phyloP scores from a whole-genome alignment of 176 grass and related monocot genomes.

The Triticum monococcum region DNA sequence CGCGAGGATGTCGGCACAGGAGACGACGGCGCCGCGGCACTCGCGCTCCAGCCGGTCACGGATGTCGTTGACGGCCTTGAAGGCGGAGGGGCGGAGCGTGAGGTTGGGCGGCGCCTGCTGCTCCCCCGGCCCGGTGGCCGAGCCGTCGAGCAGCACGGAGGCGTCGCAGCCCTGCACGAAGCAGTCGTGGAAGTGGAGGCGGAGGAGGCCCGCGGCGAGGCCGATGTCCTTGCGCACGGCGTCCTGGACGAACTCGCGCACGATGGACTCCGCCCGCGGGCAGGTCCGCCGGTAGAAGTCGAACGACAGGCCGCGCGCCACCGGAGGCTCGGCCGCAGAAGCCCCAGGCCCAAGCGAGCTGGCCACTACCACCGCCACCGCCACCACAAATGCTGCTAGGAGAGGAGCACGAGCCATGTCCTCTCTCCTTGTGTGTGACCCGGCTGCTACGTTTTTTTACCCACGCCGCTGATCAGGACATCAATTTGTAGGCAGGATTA shows the following conservation, averaged over 20 bases:
- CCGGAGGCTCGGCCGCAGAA: background rate
- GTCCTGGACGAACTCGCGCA: background rate
- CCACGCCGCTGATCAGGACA: too few species aligned
- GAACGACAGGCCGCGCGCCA: conserved; percentile 41
- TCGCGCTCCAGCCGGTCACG: conserved; percentile 21
- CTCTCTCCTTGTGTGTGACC: too few species aligned
- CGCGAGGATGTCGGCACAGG: background rate
- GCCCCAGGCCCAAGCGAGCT: too few species aligned
- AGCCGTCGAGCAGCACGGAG: conserved; percentile 50
- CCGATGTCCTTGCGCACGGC: conserved; percentile 43
- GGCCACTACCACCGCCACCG: too few species aligned
- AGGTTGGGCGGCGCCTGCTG: conserved; percentile 62
- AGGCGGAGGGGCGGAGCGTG: conserved; percentile 49
- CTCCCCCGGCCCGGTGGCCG: conserved; percentile 57
- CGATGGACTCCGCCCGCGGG: too few species aligned
- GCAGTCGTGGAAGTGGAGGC: conserved; percentile 90
- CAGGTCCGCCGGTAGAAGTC: conserved; percentile 23
- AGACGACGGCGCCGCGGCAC: conserved; percentile 50
- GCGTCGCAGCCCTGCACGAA: conserved; percentile 54
- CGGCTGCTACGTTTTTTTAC: too few species aligned
- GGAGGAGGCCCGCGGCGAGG: conserved; percentile 62
- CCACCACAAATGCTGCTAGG: too few species aligned
- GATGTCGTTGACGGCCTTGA: conserved; percentile 74
- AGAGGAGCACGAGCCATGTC: too few species aligned
- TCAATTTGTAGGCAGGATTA: too few species aligned